A percentile compares a stretch with the other conserved stretches of the same genome.
phyloP scores from a whole-genome alignment of 1,284 basidiomycete species.

The Sutorius eximius region DNA sequence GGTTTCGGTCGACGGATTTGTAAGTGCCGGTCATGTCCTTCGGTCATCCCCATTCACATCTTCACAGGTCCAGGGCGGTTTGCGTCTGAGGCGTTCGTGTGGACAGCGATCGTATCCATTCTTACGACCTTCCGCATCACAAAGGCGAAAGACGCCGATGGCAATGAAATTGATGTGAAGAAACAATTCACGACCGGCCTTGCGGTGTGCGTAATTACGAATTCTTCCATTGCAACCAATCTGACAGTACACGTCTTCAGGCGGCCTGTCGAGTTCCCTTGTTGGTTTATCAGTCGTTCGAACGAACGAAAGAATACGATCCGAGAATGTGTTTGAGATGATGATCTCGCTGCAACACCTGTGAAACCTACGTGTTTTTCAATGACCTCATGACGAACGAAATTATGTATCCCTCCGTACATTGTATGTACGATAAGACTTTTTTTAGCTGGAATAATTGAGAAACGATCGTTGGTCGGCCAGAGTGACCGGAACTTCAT shows the following conservation, averaged over 20 bases:
- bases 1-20: conserved; percentile 41
- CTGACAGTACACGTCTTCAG: conserved; percentile 7
- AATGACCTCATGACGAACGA: not conserved
- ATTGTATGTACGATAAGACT: conserved; percentile 12
- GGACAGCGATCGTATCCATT: conserved; percentile 31
- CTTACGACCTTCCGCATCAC: conserved; percentile 42
- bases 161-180: conserved; percentile 35
- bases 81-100: conserved; percentile 24
- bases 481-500: conserved; percentile 89
- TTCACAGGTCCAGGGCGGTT: conserved; percentile 27
- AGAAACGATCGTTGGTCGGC: conserved; percentile 4
- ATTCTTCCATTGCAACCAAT: not conserved
- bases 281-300: conserved; percentile 22
- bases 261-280: conserved; percentile 24
- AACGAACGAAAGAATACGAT: conserved; percentile 10
- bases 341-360: no score
- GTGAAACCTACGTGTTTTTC: not conserved
- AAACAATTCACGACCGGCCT: conserved; percentile 34
- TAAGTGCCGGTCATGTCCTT: conserved; percentile 15
- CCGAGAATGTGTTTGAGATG: conserved; percentile 1
- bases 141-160: conserved; percentile 35
- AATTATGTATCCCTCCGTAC: conserved; percentile 2
- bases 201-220: conserved; percentile 30
- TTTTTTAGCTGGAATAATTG: not conserved
- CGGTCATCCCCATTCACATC: conserved; percentile 13